Evolutionary conservation across 2,329 filamentous ascomycete genomes (phyloP), one percentile per base, ranked within the genome.

Genomic region (Eutypella sp.): DNA sequence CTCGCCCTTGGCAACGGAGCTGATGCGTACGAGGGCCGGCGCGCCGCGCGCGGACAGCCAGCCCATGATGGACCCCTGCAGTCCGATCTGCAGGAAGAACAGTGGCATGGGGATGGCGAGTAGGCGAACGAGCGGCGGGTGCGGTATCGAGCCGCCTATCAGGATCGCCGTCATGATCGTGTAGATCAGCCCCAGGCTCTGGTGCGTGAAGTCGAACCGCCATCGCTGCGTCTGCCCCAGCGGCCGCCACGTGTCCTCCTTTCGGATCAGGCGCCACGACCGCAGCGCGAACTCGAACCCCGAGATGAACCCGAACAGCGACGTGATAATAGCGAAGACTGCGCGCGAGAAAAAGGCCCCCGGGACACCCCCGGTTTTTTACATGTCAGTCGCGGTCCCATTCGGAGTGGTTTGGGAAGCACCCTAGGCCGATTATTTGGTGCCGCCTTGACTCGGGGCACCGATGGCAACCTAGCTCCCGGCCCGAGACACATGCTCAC

Each of bases 11-110:
- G 72, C 72, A 0, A 80, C 79, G 2, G 82, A 85, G 44, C 79
- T 84, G 50, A 85, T 79, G 39, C 79, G 76, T 56, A 81, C 83
- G 0, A 79, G 81, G 0, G 81, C 75, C 15, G 62, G 65, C 58
- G 61, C 54, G 16, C 57, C 48, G 20, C 57, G 56, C 3, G 53
- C 47, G 40, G 58, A 61, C 56, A 71, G 59, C 19, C 67, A 67
- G 4, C 67, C 70, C 3, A 71, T 66, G 11, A 72, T 48, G 5
- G 67, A 56, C 22, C 74, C 57, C 22, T 70, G 62, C 11, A 67
- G 64, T 5, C 74, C 72, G 13, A 73, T 57, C 40, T 70, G 70
- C 47, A 74, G 73, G 18, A 78, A 61, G 44, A 79, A 75, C 4
- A 76, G 62, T 2, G 75, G 69, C 1, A 73, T 68, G 13, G 76